Evolutionary conservation across 1,284 basidiomycete genomes (phyloP), one percentile per base, ranked within the genome.

Genomic region (Irpex lacteus): DNA sequence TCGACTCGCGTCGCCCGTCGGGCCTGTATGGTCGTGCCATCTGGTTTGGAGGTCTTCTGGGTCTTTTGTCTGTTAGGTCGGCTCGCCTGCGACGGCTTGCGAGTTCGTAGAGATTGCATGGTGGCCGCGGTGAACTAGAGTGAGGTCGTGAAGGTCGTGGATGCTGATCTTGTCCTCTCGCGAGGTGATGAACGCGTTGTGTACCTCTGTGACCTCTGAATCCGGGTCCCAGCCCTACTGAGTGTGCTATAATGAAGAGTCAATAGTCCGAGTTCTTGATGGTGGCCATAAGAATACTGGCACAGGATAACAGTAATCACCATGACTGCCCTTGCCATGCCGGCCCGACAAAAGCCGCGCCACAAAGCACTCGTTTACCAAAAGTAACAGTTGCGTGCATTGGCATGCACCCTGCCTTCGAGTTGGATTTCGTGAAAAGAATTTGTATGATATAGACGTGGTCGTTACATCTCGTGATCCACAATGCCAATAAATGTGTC

Each of bases 1-100:
- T 94, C 93, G 63, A 96, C 90, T 63, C 88, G 84, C 63, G 74
- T 75, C 8, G 90, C 89, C 75, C 90, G 92, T 70, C 85, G 81
- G 2, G 76, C 78, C 11, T 60, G 61, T 34, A 36, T 62, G 69
- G 67, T 26, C 67, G 62, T 9, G 38, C 37, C 26, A 37, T 38
- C 37, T 40, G 4, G 59, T 36, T 61, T 18, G 21, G 60, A 21
- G 15, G 67, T 61, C 63, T 58, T 70, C 5, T 65, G 61, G 32
- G 68, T 66, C 44, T 72, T 73, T 49, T 72, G 69, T 4, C 67
- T 68, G 60, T 69, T 73, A 3, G 71, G 64, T 11, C 69, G 71
- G 3, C 40, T 44, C 15, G 79, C 75, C 68, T 85, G 79, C 2
- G 88, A 84, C 5, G 85, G 82, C 61, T 77, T 80, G 63, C 85